phyloP scores from a whole-genome alignment of 176 grass and related monocot genomes.

The Sorghum bicolor region DNA sequence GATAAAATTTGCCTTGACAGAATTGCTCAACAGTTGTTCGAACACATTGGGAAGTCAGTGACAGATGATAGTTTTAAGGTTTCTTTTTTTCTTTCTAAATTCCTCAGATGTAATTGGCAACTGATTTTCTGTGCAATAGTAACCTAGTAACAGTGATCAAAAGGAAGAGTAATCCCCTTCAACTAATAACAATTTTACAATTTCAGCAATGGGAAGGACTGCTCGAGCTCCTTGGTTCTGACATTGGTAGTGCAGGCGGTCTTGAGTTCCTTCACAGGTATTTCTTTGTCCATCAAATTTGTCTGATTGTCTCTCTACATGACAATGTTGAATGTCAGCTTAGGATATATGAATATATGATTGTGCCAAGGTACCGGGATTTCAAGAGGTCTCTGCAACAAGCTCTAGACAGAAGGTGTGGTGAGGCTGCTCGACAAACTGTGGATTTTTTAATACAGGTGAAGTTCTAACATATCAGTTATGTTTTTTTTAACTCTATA shows the following conservation, averaged over 20 bases:
- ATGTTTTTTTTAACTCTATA: not conserved
- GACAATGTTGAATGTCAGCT: not conserved
- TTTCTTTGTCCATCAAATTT: constrained; percentile 18
- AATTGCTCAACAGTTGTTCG: constrained; percentile 91
- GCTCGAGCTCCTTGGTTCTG: constrained; percentile 83
- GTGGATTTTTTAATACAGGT: constrained; percentile 87
- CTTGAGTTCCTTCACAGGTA: constrained; percentile 98
- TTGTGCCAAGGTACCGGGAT: constrained; percentile 73
- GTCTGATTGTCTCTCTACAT: constrained; percentile 6
- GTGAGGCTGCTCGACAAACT: constrained; percentile 59
- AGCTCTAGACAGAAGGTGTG: constrained; percentile 52
- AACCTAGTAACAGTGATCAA: not conserved
- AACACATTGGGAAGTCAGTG: constrained; percentile 76
- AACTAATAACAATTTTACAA: constrained; percentile 44
- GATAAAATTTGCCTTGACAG: constrained; percentile 74
- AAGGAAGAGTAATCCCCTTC: not conserved
- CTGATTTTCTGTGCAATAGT: not conserved
- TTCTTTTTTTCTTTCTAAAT: constrained; percentile 10
- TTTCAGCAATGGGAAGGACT: constrained; percentile 95
- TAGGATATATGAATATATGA: too few relatives aligned
- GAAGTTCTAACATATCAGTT: constrained; percentile 2
- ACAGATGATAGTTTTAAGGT: constrained; percentile 98
- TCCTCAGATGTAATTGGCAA: not conserved
- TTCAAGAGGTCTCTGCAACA: constrained; percentile 88
- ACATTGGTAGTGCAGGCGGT: constrained; percentile 78